phyloP scores from a whole-genome alignment of 768 basidiomycete genomes.

The Scleroderma bovista region DNA sequence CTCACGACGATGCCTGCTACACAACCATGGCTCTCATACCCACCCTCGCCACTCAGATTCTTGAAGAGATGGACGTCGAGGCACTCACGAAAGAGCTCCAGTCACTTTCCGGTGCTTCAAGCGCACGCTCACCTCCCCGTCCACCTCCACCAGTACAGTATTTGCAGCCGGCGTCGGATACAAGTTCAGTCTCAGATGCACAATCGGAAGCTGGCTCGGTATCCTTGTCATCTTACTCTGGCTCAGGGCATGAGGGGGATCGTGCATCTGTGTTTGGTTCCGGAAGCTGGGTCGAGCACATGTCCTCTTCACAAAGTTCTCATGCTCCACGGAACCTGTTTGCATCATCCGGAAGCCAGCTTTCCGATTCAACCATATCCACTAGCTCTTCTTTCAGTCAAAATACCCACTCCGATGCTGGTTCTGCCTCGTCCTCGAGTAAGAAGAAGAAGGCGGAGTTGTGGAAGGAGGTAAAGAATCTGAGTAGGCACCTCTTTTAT shows the following conservation, averaged over 20 bases:
- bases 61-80: constrained; percentile 76
- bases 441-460: constrained; percentile 70
- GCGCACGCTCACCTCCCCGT: constrained; percentile 9
- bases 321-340: constrained; percentile 6
- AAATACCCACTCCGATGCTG: background rate
- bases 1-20: constrained; percentile 71
- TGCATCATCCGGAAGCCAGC: constrained; percentile 10
- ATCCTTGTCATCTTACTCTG: constrained; percentile 36
- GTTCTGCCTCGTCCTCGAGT: constrained; percentile 8
- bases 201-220: constrained; percentile 41
- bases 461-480: constrained; percentile 89
- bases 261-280: constrained; percentile 31
- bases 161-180: constrained; percentile 32
- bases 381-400: constrained; percentile 31
- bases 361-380: constrained; percentile 40
- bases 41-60: constrained; percentile 57
- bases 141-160: constrained; percentile 10
- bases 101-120: constrained; percentile 35
- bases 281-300: constrained; percentile 42
- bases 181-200: constrained; percentile 34
- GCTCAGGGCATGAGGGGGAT: constrained; percentile 34
- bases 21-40: constrained; percentile 68
- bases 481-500: constrained; percentile 48
- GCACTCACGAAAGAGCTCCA: constrained; percentile 54
- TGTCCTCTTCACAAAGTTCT: constrained; percentile 18